Evolutionary conservation across 192 early-diverging fungal genomes (phyloP).

Genomic region (Coemansia biformis): DNA sequence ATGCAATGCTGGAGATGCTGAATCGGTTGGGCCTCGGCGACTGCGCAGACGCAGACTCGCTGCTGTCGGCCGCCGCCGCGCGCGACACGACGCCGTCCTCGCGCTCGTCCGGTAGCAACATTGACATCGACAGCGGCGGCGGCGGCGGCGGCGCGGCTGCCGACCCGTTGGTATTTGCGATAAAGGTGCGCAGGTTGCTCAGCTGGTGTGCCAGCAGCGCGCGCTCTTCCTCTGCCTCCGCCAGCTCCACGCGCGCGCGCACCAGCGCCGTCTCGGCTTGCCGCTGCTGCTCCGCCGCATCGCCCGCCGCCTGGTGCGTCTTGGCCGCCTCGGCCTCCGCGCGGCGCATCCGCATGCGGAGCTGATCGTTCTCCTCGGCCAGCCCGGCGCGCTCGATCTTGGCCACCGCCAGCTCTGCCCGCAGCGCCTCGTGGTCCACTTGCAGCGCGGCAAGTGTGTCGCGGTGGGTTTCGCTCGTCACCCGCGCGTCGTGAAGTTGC

Average conservation of each 20-base stretch:
- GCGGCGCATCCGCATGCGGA: slow-evolving; percentile 19
- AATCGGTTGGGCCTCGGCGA: slow-evolving; percentile 11
- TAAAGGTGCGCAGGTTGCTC: slow-evolving; percentile 28
- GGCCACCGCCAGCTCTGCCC: slow-evolving; percentile 28
- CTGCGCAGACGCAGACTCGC: neutral
- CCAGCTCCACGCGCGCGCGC: slow-evolving; percentile 21
- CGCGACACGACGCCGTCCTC: slow-evolving; percentile 12
- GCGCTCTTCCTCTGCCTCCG: slow-evolving; percentile 34
- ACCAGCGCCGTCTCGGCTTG: slow-evolving; percentile 22
- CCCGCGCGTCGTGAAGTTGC: slow-evolving; percentile 41
- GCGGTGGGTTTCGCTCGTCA: slow-evolving; percentile 37
- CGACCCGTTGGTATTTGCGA: slow-evolving; percentile 4
- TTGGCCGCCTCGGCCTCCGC: slow-evolving; percentile 13
- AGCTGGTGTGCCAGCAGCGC: slow-evolving; percentile 27
- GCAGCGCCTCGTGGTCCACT: slow-evolving; percentile 27
- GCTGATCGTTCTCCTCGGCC: slow-evolving; percentile 39
- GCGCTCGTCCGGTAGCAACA: neutral
- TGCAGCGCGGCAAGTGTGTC: slow-evolving; percentile 38
- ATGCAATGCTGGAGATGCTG: slow-evolving; percentile 38
- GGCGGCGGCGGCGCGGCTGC: neutral
- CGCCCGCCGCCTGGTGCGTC: neutral
- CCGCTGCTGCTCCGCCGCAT: slow-evolving; percentile 4
- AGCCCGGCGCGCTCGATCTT: slow-evolving; percentile 25
- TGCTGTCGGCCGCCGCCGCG: slow-evolving; percentile 14
- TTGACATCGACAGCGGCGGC: no score